A percentile compares a stretch with the other conserved stretches of the same genome.
These are phyloP conservation scores for Aspergillus cejpii DNA, from an alignment of 2,329 filamentous ascomycete genomes.

Conservation along the genomic window DNA sequence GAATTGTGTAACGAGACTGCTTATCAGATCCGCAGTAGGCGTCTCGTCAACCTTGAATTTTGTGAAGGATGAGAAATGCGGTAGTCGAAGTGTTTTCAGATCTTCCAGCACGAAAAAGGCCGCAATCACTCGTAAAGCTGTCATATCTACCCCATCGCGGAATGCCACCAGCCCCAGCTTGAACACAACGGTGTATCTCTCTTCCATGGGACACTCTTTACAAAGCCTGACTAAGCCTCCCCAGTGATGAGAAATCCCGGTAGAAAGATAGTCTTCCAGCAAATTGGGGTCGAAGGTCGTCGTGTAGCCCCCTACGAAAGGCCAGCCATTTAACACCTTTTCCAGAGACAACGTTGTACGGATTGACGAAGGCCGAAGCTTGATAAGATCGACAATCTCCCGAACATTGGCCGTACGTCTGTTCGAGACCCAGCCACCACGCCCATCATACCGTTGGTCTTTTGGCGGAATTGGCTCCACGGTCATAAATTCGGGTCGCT, in stretches of 20 bases:
- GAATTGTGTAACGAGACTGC: neutral
- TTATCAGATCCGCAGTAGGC: neutral
- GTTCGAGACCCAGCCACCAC: neutral
- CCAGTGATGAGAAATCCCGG: constrained; percentile 39
- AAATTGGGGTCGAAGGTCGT: constrained; percentile 27
- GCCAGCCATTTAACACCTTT: constrained; percentile 28
- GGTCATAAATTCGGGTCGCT: constrained; percentile 8
- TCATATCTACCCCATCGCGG: constrained; percentile 33
- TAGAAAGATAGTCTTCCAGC: constrained; percentile 37
- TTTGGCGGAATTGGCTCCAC: neutral
- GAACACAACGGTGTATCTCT: constrained; percentile 39
- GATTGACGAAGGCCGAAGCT: constrained; percentile 18
- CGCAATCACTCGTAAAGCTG: constrained; percentile 40
- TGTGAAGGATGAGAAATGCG: constrained; percentile 14
- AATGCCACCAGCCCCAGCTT: constrained; percentile 44
- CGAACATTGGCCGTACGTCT: constrained; percentile 13
- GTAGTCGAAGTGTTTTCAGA: constrained; percentile 36
- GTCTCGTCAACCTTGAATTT: neutral
- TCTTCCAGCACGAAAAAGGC: constrained; percentile 41
- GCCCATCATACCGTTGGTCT: constrained; percentile 8
- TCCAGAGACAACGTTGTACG: constrained; percentile 21
- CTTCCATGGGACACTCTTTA: constrained; percentile 14
- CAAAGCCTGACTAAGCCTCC: constrained; percentile 41
- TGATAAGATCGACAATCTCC: constrained; percentile 23
- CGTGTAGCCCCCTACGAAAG: constrained; percentile 37